A percentile compares a stretch with the other conserved stretches of the same genome.
Conservation (phyloP, 495 filamentous ascomycete genomes). For the Xylaria castorea region DNA sequence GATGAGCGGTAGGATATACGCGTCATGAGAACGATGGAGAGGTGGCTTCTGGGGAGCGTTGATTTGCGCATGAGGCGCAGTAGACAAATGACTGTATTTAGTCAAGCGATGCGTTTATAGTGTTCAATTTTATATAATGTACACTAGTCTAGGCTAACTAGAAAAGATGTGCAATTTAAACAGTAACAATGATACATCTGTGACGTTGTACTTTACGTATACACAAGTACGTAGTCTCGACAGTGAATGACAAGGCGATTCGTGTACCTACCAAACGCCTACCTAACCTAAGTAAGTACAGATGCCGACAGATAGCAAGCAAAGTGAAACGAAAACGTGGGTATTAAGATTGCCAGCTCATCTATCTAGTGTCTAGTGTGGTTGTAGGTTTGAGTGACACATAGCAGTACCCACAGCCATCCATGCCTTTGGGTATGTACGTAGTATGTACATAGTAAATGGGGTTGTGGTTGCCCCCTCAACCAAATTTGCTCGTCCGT, state of each 20-base stretch:
- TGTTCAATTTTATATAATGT: not conserved
- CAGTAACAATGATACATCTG: not conserved
- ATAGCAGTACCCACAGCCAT: not conserved
- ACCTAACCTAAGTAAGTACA: not conserved
- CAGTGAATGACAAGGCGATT: not conserved
- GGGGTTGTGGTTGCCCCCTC: slow-evolving; percentile 12
- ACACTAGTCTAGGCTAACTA: not conserved
- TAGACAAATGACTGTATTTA: not conserved
- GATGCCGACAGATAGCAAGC: not conserved
- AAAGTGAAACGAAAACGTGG: not conserved
- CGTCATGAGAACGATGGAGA: slow-evolving; percentile 3
- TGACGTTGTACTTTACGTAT: not conserved
- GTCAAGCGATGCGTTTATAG: slow-evolving; percentile 2
- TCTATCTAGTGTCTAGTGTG: not conserved
- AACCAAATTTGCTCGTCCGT: slow-evolving; percentile 18
- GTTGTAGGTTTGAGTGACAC: not conserved
- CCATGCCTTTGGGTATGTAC: not conserved
- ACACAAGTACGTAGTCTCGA: not conserved
- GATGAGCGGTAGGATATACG: slow-evolving; percentile 10
- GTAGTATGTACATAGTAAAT: no score
- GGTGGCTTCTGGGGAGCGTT: slow-evolving; percentile 1
- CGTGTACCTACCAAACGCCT: not conserved
- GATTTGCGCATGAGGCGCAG: not conserved
- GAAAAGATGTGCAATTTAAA: not conserved
- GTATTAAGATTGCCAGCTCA: not conserved